Evolutionary conservation across 2,329 filamentous ascomycete genomes (phyloP), one percentile per base, ranked within the genome.

Genomic region (Ophiostoma sp.): DNA sequence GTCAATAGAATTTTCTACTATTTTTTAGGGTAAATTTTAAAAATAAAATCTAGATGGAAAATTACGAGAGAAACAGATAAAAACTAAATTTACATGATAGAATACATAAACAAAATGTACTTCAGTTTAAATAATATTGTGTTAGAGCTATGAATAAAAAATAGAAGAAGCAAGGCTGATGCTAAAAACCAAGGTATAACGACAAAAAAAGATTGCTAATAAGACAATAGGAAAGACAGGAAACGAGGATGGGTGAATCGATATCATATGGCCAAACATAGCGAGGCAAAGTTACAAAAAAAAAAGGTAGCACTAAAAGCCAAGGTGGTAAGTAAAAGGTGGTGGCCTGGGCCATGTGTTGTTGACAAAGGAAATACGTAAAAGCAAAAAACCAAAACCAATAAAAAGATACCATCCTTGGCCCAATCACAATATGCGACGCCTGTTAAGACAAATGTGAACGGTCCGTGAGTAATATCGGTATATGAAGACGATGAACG

Each of bases 261-360:
- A 39, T 19, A 71, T 17, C n/a, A 31, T 11, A 68, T 48, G 22
- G 15, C 15, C 42, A 68, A 50, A 33, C 1, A 33, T 12, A 63
- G 11, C 25, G 39, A 33, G 45, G 17, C 9, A 36, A n/a, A 42
- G 15, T 42, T 12, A 15, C 39, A 50, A 66, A 61, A 48, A 28
- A 17, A 63, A 12, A 64, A 31, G 25, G 12, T 19, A 39, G 11
- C 4, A 17, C 36, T 28, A 36, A 28, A 17, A 39, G 19, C 45
- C 15, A 55, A 12, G 6, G 22, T 64, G 22, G 61, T 3, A 25
- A 70, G 36, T 36, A n/a, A 15, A 12, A 70, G 25, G 11, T 22
- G 31, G 45, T 69, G 48, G 68, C 68, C 45, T 19, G 66, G 36
- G 66, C 66, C 66, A 69, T n/a, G 36, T 57, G 22, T 42, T n/a